A percentile compares a stretch with the other conserved stretches of the same genome.
These are phyloP conservation scores for Nannochloropsis gaditana DNA, from an alignment of 108 stramenopile genomes.

Conservation along the genomic window DNA sequence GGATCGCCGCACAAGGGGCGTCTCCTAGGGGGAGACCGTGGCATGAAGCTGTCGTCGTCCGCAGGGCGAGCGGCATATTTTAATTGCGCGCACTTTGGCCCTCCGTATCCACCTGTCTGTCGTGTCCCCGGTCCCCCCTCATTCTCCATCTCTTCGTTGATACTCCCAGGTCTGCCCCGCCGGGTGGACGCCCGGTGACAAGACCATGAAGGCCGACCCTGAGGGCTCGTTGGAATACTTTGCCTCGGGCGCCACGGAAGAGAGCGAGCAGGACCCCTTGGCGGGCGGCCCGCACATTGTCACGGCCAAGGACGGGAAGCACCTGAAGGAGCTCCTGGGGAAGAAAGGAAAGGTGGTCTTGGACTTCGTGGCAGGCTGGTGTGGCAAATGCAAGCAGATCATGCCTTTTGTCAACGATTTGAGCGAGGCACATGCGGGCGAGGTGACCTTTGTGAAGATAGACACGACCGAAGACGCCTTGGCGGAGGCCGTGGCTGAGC, in stretches of 20 bases:
- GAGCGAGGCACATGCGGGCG: constrained; percentile 32
- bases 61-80: too few species aligned
- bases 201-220: constrained; percentile 56
- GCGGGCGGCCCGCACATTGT: not conserved
- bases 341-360: not conserved
- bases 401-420: constrained; percentile 51
- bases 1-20: too few species aligned
- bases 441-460: constrained; percentile 46
- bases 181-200: constrained; percentile 55
- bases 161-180: constrained; percentile 53
- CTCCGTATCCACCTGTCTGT: not conserved
- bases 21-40: too few species aligned
- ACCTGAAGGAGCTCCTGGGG: not conserved
- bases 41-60: too few species aligned
- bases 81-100: too few species aligned
- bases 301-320: not conserved
- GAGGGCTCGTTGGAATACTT: constrained; percentile 55
- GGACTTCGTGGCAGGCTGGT: constrained; percentile 2
- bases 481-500: constrained; percentile 40
- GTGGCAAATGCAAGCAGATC: constrained; percentile 52
- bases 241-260: constrained; percentile 29
- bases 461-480: constrained; percentile 49
- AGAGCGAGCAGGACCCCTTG: not conserved
- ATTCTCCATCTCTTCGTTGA: not conserved
- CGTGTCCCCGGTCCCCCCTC: not conserved